Percentiles rank a stretch among this genome's conserved stretches.
These are phyloP conservation scores for Dictyostelium firmibasis DNA, from an alignment of 78 protist species.

Conservation along the genomic window DNA sequence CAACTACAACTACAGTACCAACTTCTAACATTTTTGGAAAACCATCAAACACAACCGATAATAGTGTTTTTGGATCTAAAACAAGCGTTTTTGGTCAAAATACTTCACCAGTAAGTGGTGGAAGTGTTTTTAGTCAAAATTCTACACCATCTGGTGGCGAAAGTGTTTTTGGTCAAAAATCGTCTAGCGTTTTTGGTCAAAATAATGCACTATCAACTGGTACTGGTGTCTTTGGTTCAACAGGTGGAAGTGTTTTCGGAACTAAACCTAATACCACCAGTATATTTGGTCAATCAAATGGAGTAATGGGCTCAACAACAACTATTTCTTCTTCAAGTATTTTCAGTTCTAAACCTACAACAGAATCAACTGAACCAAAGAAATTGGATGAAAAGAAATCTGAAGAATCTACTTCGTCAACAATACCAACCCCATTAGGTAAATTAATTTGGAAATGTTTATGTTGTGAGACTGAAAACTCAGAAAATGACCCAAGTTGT, in stretches of 20 bases:
- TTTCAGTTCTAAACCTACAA: not conserved
- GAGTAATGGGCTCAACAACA: not conserved
- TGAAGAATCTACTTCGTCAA: not conserved
- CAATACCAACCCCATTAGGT: not conserved
- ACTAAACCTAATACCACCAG: not conserved
- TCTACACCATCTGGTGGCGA: not conserved
- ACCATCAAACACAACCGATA: not conserved
- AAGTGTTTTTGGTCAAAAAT: not conserved
- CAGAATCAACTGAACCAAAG: not conserved
- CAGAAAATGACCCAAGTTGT: not conserved
- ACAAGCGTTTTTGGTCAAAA: not conserved
- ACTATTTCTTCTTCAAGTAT: not conserved
- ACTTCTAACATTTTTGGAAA: not conserved
- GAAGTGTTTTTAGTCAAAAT: not conserved
- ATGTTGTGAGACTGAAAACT: constrained; percentile 40
- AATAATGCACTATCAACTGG: not conserved
- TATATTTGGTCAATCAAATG: not conserved
- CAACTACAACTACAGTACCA: not conserved
- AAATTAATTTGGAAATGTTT: constrained; percentile 42
- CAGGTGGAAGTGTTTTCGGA: not conserved
- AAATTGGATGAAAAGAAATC: not conserved
- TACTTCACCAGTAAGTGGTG: not conserved
- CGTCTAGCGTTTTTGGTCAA: not conserved
- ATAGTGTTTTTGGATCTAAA: not conserved
- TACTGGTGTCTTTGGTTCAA: not conserved